These are phyloP conservation scores for Hansenula sp. DNA, from an alignment of 1,139 yeast species.

Conservation along the genomic window DNA sequence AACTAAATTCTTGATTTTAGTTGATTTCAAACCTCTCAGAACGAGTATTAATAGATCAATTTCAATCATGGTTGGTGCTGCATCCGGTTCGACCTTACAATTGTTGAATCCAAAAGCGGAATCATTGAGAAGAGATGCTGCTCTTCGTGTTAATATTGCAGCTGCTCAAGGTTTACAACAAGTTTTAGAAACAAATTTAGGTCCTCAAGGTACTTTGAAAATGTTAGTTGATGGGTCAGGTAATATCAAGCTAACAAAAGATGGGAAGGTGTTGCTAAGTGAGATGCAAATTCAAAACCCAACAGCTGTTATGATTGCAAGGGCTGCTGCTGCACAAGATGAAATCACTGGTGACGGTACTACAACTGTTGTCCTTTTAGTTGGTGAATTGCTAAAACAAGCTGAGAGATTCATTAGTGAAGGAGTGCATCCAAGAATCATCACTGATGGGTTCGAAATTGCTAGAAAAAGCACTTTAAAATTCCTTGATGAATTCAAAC, in stretches of 20 bases:
- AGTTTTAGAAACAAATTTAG: constrained; percentile 85
- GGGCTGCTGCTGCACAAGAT: constrained; percentile 98
- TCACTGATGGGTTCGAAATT: constrained; percentile 91
- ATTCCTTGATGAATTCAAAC: constrained; percentile 61
- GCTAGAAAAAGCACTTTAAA: constrained; percentile 76
- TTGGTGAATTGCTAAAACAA: constrained; percentile 91
- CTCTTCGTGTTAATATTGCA: constrained; percentile 87
- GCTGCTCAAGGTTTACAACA: constrained; percentile 97
- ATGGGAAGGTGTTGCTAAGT: constrained; percentile 87
- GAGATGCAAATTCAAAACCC: constrained; percentile 99
- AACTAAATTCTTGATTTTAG: no score
- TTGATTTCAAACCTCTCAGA: no score
- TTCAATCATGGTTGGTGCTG: not conserved
- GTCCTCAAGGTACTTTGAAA: constrained; percentile 96
- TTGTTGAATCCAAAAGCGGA: constrained; percentile 96
- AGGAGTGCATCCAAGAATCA: constrained; percentile 93
- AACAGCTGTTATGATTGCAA: constrained; percentile 98
- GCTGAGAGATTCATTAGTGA: constrained; percentile 90
- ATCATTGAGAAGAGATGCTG: constrained; percentile 89
- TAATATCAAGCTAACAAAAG: constrained; percentile 90
- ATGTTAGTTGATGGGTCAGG: constrained; percentile 98
- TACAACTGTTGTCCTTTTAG: constrained; percentile 92
- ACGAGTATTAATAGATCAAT: not conserved
- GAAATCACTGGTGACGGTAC: constrained; percentile 99
- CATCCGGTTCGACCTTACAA: constrained; percentile 61